phyloP scores from a whole-genome alignment of 2,329 filamentous ascomycete species.

The Monilinia aucupariae region DNA sequence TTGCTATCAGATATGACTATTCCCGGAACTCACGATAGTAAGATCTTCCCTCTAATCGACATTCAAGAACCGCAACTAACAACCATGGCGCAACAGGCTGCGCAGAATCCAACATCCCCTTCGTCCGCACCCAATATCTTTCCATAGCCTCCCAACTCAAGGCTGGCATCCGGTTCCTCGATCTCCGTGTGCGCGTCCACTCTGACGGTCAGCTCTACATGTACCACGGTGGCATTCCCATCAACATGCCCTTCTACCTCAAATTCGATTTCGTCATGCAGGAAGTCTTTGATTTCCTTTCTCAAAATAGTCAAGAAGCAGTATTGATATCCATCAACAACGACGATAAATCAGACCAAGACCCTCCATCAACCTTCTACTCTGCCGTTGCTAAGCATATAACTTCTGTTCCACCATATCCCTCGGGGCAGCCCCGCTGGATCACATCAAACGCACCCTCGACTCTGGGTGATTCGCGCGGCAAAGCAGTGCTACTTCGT shows the following conservation, averaged over 20 bases:
- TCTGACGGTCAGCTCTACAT: constrained; percentile 56
- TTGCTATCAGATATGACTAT: constrained; percentile 61
- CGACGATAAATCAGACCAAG: constrained; percentile 51
- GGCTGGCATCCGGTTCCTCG: constrained; percentile 68
- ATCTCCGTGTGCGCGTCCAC: constrained; percentile 55
- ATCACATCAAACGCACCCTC: constrained; percentile 55
- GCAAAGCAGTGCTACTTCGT: constrained; percentile 62
- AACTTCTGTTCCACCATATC: constrained; percentile 33
- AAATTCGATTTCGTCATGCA: constrained; percentile 58
- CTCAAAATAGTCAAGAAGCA: constrained; percentile 55
- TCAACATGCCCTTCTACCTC: constrained; percentile 56
- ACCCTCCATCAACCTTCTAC: constrained; percentile 48
- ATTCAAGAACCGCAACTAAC: background rate
- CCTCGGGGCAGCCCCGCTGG: constrained; percentile 46
- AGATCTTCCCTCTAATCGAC: background rate
- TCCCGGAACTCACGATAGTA: constrained; percentile 65
- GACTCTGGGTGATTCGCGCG: constrained; percentile 55
- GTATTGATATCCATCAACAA: constrained; percentile 65
- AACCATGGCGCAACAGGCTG: constrained; percentile 36
- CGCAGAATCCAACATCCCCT: constrained; percentile 50
- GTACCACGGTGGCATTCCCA: constrained; percentile 65
- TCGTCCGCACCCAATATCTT: constrained; percentile 67
- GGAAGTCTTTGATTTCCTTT: constrained; percentile 55
- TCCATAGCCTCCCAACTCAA: constrained; percentile 57
- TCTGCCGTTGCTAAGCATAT: constrained; percentile 51